phyloP scores from a whole-genome alignment of 2,329 filamentous ascomycete species.

The Calycina herbarum region DNA sequence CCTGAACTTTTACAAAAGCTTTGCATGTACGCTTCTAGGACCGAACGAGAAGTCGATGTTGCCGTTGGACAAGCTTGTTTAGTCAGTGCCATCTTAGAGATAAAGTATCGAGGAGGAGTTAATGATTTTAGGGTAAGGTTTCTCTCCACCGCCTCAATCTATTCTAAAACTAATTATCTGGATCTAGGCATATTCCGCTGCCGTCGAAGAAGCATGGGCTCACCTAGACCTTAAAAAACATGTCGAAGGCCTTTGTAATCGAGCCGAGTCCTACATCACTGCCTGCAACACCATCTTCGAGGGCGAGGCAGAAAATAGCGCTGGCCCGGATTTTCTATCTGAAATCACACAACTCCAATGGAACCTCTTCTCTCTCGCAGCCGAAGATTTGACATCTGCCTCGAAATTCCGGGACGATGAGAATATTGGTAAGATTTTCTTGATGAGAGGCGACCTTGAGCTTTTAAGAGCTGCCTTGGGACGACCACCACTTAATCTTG shows the following conservation, averaged over 20 bases:
- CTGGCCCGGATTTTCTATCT: slow-evolving; percentile 19
- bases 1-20: slow-evolving; percentile 39
- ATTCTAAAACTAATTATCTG: background rate
- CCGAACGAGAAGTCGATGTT: slow-evolving; percentile 50
- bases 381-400: slow-evolving; percentile 50
- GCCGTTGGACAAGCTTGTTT: slow-evolving; percentile 57
- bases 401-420: slow-evolving; percentile 51
- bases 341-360: slow-evolving; percentile 44
- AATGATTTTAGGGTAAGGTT: slow-evolving; percentile 46
- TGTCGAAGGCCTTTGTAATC: slow-evolving; percentile 51
- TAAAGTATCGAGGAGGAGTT: slow-evolving; percentile 54
- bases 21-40: slow-evolving; percentile 13
- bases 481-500: slow-evolving; percentile 44
- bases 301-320: background rate
- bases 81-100: slow-evolving; percentile 54
- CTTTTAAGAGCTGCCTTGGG: slow-evolving; percentile 54
- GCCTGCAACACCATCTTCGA: slow-evolving; percentile 41
- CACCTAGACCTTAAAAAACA: slow-evolving; percentile 43
- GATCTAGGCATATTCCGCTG: slow-evolving; percentile 7
- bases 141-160: background rate
- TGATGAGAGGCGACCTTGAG: slow-evolving; percentile 55
- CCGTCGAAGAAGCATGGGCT: slow-evolving; percentile 42
- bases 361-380: slow-evolving; percentile 52
- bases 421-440: slow-evolving; percentile 52
- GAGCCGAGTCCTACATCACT: slow-evolving; percentile 56